Evolutionary conservation across 768 basidiomycete genomes (phyloP), one percentile per base, ranked within the genome.

Genomic region (Trametes coccinea): DNA sequence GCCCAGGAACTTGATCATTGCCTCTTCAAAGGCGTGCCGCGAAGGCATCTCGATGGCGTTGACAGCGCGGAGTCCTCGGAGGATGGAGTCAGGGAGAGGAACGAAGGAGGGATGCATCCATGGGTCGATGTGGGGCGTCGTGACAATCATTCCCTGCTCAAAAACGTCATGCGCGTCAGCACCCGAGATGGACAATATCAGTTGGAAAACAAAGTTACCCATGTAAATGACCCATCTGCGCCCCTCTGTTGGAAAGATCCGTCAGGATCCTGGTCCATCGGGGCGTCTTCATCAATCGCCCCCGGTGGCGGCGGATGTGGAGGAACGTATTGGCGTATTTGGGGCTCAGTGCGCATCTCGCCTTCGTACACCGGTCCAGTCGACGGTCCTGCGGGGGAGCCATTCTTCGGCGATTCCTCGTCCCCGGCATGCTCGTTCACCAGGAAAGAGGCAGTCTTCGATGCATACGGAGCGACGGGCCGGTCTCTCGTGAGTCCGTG

Each of bases 41-140:
- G 74, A 76, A 4, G 88, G 88, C 81, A 89, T 84, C 66, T 88
- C 86, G 43, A 79, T 76, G 22, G 81, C 77, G 66, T 80, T 81
- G 46, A 85, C 76, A 29, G 75, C 76, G 50, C 72, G 73, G 67
- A 95, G 79, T 66, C 82, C 72, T 71, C 87, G 74, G 65, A 82
- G 67, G 60, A 90, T 77, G 63, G 74, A 70, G 50, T 82, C 77
- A 3, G 87, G 88, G 52, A 90, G 82, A 2, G 86, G 81, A 29
- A 82, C 77, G 67, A 88, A 89, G 9, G 79, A 73, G 3, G 80
- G 78, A 64, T 87, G 80, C 50, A 66, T 70, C 88, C 88, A 89
- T 4, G 84, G 83, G 64, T 86, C 82, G 55, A 85, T 70, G 51
- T 74, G 75, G 17, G 80, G 72, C 51, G 74, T 78, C 13, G 77